Base-by-base conservation (phyloP, 495 filamentous ascomycete species). In the Hypoxylon lienhwacheense region DNA sequence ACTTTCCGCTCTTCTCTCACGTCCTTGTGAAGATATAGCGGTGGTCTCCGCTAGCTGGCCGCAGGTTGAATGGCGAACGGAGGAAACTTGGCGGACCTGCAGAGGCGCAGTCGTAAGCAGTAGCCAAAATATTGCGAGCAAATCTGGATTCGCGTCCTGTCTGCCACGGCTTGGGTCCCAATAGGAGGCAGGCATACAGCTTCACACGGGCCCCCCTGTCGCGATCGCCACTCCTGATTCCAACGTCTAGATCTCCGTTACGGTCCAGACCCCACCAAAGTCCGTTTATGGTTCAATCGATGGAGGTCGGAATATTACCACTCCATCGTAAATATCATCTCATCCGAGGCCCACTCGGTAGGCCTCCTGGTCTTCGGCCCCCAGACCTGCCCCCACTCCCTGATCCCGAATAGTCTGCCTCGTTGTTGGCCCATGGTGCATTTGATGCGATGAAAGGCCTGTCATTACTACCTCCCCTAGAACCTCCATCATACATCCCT, bases 371-470 rank as follows among this genome's bases (percentile, higher is more conserved):
- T 57, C 70, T 43, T 63, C 68, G 54, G 16, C 61, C 62, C 31
- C 53, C 65, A 17, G 67, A 61, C 11, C 67, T 64, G 12, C 62
- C 65, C n/a, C 69, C 68, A 33, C 69, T 70, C 7, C 68, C 68
- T 7, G 64, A 44, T n/a, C 67, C 65, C 11, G 57, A 54, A 55
- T 73, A 73, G 19, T 75, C 70, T 24, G 56, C 47, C 17, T 72
- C 72, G 22, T 68, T 73, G 32, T 49, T 69, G 2, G 73, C 61
- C 76, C 76, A 79, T 1, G 75, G 76, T 8, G 71, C 64, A 20
- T 75, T 78, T 20, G 76, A 70, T 8, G 70, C 66, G 68, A 78
- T 71, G 37, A 74, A 73, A 1, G 77, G 73, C 42, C 42, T 70
- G 7, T 73, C 71, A n/a, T 50, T 57, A 5, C 69, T 65, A 31